Base-by-base conservation (phyloP, 2,329 filamentous ascomycete species). In the Septoria linicola region DNA sequence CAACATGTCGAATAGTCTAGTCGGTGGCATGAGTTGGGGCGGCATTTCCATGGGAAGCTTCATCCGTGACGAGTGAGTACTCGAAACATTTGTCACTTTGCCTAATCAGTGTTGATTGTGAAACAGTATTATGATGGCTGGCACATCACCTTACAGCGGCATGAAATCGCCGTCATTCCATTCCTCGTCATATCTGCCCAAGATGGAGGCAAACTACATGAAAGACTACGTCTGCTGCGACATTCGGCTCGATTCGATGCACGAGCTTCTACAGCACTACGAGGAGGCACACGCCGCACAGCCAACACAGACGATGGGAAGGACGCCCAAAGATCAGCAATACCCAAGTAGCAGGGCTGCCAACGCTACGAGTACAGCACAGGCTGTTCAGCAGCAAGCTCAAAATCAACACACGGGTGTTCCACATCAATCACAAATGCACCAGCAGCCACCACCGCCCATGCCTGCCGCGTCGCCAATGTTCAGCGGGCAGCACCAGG, bases 221-320 rank as follows among this genome's bases (percentile, higher is more conserved):
- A 87, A 87, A 71, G 91, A 97, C 73, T 97, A 97, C 73, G 87
- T 87, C 45, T 99, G 93, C 75, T 99, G 93, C 73, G 90, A 90
- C 64, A 82, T 89, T 64, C 92, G 86, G 25, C 80, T 96, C 60
- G 87, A 91, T 19, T 95, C 91, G 43, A 81, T 99, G 61, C 93
- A 99, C 73, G 93, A 97, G 67, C 79, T 99, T 40, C 77, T 99
- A 40, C 90, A 96, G 68, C 93, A 99, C 70, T 99, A 96, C 68
- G 93, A 99, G 72, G 92, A 96, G 72, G 83, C 87, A 49, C 93
- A 99, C 71, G 92, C 90, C 13, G 84, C 88, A 58, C 64, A 68
- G 41, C 68, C 68, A 11, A 69, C 65, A 2, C 68, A 70, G 57
- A 70, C 68, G 31, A 70, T 70, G 66, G 68, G 68, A 14, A 63